phyloP scores from a whole-genome alignment of 495 filamentous ascomycete species.

The Pyronema domesticum region DNA sequence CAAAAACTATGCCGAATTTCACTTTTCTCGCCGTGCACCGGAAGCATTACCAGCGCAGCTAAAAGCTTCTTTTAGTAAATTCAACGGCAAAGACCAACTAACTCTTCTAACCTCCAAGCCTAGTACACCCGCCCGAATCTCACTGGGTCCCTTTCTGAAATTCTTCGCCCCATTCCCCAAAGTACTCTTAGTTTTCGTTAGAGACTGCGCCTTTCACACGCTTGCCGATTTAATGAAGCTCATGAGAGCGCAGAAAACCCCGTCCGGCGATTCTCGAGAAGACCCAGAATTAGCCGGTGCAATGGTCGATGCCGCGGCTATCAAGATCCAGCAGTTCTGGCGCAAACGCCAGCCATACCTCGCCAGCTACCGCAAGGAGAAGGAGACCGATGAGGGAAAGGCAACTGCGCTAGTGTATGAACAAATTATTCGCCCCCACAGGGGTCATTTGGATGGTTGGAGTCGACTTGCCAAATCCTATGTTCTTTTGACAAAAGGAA shows the following conservation, averaged over 20 bases:
- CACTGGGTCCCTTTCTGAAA: no score
- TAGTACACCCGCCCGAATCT: not conserved
- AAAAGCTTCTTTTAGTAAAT: not conserved
- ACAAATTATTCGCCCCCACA: not conserved
- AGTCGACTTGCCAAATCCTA: not conserved
- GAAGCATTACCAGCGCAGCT: not conserved
- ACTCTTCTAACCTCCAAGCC: not conserved
- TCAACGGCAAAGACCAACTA: not conserved
- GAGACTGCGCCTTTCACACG: not conserved
- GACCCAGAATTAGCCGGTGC: not conserved
- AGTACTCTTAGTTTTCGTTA: not conserved
- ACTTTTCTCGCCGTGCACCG: not conserved
- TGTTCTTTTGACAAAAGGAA: not conserved
- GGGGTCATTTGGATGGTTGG: not conserved
- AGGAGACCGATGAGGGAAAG: not conserved
- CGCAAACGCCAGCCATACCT: not conserved
- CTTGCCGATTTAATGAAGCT: not conserved
- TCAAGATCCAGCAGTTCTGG: not conserved
- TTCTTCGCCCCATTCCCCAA: no score
- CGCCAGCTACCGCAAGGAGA: not conserved
- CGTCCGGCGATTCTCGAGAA: not conserved
- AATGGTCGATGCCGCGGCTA: not conserved
- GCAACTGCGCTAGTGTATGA: not conserved
- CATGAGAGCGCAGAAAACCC: not conserved
- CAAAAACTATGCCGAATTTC: not conserved